Percentiles rank a stretch among this genome's conserved stretches.
These are phyloP conservation scores for Pichia terricola DNA, from an alignment of 1,139 yeast genomes.

Conservation along the genomic window DNA sequence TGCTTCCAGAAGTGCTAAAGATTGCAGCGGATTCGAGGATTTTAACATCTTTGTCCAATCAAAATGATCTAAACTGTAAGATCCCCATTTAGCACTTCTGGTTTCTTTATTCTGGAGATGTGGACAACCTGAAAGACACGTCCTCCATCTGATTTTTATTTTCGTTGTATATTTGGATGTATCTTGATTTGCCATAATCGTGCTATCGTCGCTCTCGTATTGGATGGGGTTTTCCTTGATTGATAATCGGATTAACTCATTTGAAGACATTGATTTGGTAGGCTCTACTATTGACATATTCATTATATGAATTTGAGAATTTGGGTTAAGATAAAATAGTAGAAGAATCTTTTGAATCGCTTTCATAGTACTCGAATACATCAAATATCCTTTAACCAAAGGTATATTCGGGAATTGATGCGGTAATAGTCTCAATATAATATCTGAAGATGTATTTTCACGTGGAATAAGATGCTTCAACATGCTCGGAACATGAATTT, in stretches of 20 bases:
- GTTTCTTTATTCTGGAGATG: slow-evolving; percentile 29
- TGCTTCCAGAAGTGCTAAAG: slow-evolving; percentile 9
- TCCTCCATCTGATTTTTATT: slow-evolving; percentile 51
- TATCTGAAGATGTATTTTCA: slow-evolving; percentile 37
- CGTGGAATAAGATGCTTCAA: slow-evolving; percentile 43
- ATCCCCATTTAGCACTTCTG: slow-evolving; percentile 18
- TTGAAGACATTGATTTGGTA: slow-evolving; percentile 14
- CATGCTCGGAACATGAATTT: slow-evolving; percentile 46
- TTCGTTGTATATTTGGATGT: slow-evolving; percentile 40
- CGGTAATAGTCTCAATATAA: slow-evolving; percentile 58
- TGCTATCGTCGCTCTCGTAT: slow-evolving; percentile 3
- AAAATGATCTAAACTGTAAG: slow-evolving; percentile 29
- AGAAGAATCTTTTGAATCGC: slow-evolving; percentile 46
- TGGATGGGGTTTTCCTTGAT: slow-evolving; percentile 20
- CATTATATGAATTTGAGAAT: slow-evolving; percentile 41
- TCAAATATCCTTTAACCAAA: slow-evolving; percentile 39
- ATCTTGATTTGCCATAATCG: slow-evolving; percentile 17
- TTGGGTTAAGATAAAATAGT: slow-evolving; percentile 44
- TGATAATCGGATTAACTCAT: slow-evolving; percentile 19
- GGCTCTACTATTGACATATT: slow-evolving; percentile 29
- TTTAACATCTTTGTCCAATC: slow-evolving; percentile 16
- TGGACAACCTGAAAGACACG: slow-evolving; percentile 44
- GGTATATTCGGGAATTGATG: slow-evolving; percentile 53
- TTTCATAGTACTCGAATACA: slow-evolving; percentile 31
- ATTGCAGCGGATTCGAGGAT: slow-evolving; percentile 10